These are phyloP conservation scores for Hericium coralloides DNA, from an alignment of 768 basidiomycete genomes.

Conservation along the genomic window DNA sequence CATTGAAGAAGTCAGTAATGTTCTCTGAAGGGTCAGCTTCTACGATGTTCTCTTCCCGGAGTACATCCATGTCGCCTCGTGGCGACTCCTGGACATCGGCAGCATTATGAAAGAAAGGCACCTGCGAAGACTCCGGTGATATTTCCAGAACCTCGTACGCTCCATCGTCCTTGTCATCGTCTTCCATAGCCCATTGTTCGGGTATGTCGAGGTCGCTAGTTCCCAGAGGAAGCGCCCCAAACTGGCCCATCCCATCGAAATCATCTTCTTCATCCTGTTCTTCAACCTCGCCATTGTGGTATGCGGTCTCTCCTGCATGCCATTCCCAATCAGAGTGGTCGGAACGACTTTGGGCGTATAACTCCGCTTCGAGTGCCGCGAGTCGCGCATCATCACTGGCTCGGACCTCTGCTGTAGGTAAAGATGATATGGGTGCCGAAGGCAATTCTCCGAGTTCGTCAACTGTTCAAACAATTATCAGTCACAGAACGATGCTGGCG, in stretches of 20 bases:
- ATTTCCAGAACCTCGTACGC: slow-evolving; percentile 5
- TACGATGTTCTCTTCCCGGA: background rate
- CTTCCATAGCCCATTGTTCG: slow-evolving; percentile 3
- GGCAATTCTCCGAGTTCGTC: background rate
- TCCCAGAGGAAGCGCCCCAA: slow-evolving; percentile 7
- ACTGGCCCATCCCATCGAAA: slow-evolving; percentile 1
- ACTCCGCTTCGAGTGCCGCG: background rate
- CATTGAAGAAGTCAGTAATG: background rate
- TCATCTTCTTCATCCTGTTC: slow-evolving; percentile 6
- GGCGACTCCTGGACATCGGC: background rate
- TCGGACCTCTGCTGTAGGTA: background rate
- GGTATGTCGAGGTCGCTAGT: slow-evolving; percentile 12
- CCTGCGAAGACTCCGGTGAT: background rate
- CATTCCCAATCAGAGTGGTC: background rate
- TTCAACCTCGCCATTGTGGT: background rate
- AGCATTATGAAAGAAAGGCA: background rate
- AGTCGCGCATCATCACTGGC: background rate
- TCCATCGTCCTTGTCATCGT: slow-evolving; percentile 1
- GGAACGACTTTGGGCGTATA: background rate
- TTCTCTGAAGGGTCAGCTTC: background rate
- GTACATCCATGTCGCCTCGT: background rate
- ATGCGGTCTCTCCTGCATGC: background rate
- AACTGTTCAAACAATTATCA: background rate
- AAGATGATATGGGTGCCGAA: background rate
- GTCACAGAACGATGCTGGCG: background rate